Conservation (phyloP, 345 rosid genomes). For the Camelina sativa region DNA sequence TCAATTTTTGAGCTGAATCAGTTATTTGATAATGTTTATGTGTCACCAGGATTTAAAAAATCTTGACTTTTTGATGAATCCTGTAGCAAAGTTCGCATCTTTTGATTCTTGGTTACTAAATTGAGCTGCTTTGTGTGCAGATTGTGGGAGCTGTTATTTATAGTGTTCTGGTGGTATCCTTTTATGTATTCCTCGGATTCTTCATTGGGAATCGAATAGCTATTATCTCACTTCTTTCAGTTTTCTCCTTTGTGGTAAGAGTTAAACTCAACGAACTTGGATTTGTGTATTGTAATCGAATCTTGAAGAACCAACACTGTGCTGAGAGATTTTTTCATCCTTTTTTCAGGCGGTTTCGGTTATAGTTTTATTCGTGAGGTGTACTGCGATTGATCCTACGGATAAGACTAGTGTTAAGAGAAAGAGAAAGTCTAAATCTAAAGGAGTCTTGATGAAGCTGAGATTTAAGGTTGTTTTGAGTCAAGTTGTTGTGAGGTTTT, state of each 20-base stretch:
- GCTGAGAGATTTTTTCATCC: conserved; percentile 10
- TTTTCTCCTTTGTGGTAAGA: conserved; percentile 79
- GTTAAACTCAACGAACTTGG: background rate
- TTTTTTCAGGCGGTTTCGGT: conserved; percentile 76
- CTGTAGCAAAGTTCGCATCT: background rate
- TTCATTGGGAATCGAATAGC: conserved; percentile 81
- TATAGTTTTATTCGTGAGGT: conserved; percentile 73
- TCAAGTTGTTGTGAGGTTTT: conserved; percentile 74
- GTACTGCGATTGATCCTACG: conserved; percentile 89
- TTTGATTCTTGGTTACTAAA: background rate
- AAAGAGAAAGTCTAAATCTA: conserved; percentile 60
- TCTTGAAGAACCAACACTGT: background rate
- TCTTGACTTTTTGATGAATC: background rate
- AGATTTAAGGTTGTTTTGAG: conserved; percentile 75
- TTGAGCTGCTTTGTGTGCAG: conserved; percentile 56
- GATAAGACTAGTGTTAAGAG: conserved; percentile 77
- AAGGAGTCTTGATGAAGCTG: conserved; percentile 57
- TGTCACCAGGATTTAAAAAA: background rate
- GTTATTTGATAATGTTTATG: background rate
- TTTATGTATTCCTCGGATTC: conserved; percentile 82
- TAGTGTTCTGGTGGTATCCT: conserved; percentile 65
- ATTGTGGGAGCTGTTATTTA: conserved; percentile 80
- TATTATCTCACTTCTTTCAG: conserved; percentile 60
- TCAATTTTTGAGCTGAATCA: conserved; percentile 22
- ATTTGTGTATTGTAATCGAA: background rate